Evolutionary conservation across 192 early-diverging fungal species (phyloP).

Genomic region (Phycomyces nitens): DNA sequence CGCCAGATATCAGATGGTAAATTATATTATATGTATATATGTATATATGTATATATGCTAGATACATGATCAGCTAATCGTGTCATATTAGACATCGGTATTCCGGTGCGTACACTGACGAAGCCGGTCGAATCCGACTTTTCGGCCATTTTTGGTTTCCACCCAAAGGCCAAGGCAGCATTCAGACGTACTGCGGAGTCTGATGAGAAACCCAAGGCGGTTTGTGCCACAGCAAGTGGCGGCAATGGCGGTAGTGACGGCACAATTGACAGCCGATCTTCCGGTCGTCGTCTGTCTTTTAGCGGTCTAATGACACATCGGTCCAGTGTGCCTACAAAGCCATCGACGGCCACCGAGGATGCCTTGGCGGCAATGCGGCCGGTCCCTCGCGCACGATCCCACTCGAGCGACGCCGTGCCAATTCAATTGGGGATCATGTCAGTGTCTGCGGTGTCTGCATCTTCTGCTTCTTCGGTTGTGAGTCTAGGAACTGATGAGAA

Average conservation of each 20-base stretch:
- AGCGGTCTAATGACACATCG: conserved; percentile 1
- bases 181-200: neutral
- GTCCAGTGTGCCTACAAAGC: neutral
- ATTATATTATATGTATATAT: no score
- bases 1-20: conserved; percentile 26
- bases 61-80: no score
- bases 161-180: conserved; percentile 12
- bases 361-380: neutral
- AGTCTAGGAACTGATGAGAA: neutral
- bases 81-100: conserved; percentile 15
- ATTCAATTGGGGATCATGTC: neutral
- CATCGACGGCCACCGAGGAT: neutral
- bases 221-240: conserved; percentile 8
- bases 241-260: neutral
- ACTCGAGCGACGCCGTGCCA: neutral
- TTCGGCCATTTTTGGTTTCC: conserved; percentile 25
- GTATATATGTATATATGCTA: neutral
- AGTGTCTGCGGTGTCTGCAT: neutral
- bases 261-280: neutral
- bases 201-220: neutral
- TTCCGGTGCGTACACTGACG: conserved; percentile 22
- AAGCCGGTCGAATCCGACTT: conserved; percentile 26
- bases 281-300: conserved; percentile 1
- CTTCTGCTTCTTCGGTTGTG: neutral
- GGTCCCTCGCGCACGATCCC: neutral